Conservation (phyloP, 2,329 filamentous ascomycete species). For the Fusarium domesticum region DNA sequence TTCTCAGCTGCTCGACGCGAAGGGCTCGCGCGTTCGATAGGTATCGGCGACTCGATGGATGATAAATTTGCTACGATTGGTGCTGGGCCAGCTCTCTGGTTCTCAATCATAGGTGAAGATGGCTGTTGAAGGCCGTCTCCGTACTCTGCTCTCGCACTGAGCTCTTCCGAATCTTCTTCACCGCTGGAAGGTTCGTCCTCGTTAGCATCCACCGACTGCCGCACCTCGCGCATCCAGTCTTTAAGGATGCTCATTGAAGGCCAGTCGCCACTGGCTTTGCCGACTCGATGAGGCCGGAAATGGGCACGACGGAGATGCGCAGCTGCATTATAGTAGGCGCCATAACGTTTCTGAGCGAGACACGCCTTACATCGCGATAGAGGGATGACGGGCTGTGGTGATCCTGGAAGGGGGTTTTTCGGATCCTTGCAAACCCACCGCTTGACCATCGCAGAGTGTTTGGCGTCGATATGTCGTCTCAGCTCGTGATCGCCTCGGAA, state of each 20-base stretch:
- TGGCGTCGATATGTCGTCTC: slow-evolving; percentile 62
- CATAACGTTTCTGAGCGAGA: slow-evolving; percentile 54
- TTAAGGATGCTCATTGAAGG: slow-evolving; percentile 56
- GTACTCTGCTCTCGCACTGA: slow-evolving; percentile 25
- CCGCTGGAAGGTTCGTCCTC: slow-evolving; percentile 47
- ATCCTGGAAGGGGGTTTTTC: slow-evolving; percentile 34
- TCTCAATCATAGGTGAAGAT: slow-evolving; percentile 15
- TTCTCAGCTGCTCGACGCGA: slow-evolving; percentile 37
- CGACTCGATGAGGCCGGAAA: slow-evolving; percentile 54
- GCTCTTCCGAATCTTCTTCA: slow-evolving; percentile 49
- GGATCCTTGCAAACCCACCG: slow-evolving; percentile 57
- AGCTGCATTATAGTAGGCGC: slow-evolving; percentile 58
- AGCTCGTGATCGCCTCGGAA: slow-evolving; percentile 91
- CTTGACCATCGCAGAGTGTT: slow-evolving; percentile 54
- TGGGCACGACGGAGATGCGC: slow-evolving; percentile 57
- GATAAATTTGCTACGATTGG: slow-evolving; percentile 14
- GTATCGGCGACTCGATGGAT: slow-evolving; percentile 26
- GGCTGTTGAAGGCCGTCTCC: slow-evolving; percentile 12
- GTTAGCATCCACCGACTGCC: slow-evolving; percentile 48
- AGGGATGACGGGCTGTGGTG: slow-evolving; percentile 49
- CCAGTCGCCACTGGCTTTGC: slow-evolving; percentile 58
- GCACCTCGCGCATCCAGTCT: slow-evolving; percentile 60
- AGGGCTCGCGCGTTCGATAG: slow-evolving; percentile 29
- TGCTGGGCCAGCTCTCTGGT: slow-evolving; percentile 7
- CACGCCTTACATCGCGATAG: slow-evolving; percentile 56